Evolutionary conservation across 352 stramenopile genomes (phyloP), one percentile per base, ranked within the genome.

Genomic region (Phytophthora podocarpi): DNA sequence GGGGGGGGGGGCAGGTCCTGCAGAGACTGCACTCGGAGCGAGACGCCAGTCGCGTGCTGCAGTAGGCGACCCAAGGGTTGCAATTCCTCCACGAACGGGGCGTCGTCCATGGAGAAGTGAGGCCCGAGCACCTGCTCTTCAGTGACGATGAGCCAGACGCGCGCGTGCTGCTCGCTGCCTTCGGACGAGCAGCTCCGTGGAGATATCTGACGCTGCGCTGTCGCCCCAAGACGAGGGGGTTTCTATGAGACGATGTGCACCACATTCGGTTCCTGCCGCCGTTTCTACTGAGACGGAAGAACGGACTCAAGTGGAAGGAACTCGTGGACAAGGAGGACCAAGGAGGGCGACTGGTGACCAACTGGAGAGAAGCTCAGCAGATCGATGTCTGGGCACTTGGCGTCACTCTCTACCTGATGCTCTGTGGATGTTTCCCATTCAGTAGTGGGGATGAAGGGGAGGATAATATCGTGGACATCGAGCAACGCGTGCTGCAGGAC

Each of bases 61-160:
- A 69, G 8, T 66, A 78, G 39, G 70, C 79, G 16, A 72, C 72
- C 0, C 58, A 63, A 1, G 86, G 81, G 0, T 52, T 95, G 13
- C 48, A 70, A 32, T 93, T 83, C 31, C 69, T 95, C 12, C 86
- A 95, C 50, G 47, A 43, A 0, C 69, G 52, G 4, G 67, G 68
- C 11, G 52, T 91, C 15, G 36, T 93, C 3, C 83, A 95, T 28
- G 86, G 78, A 30, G 80, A 91, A 52, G 56, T 95, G 28, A 71
- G 83, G 0, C 86, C 82, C 0, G 83, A 95, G 64, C 84, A 95
- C 55, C 50, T 95, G 39, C 72, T 95, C 0, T 92, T 85, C 52
- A 85, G 64, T 34, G 82, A 91, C 28, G 42, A 72, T 13, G 86
- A 92, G 60, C 73, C 78, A 0, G 75, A 89, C 46, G 67, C 84